Evolutionary conservation across 495 filamentous ascomycete species (phyloP), one percentile per base, ranked within the genome.

Genomic region (Hyaloscypha bicolor): DNA sequence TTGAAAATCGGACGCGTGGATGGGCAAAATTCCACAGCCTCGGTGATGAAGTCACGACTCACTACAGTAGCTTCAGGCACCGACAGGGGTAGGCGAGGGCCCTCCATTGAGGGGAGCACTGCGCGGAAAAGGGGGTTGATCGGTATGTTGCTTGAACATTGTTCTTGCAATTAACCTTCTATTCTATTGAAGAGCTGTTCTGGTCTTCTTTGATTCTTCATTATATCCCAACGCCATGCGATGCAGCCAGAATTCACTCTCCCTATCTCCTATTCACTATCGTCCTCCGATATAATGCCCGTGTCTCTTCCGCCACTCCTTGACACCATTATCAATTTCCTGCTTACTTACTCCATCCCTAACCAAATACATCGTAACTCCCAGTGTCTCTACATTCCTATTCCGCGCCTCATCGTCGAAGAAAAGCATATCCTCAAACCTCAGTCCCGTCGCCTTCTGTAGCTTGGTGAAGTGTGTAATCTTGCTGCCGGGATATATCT

Each of bases 371-470:
- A 69, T 96, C 8, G 88, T 89, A 31, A 97, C 91, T 2, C 93
- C 93, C 60, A 97, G 69, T 60, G 82, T 88, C 80, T 94, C 91
- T 0, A 97, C 94, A 76, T 96, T 92, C 45, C 83, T 79, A 76
- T 99, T 99, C 66, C 94, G 80, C 55, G 83, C 78, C 85, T 99
- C 94, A 69, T 99, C 94, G 71, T 99, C 94, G 73, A 97, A 99
- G 72, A 99, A 99, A 66, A 99, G 73, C 92, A 97, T 97, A 55
- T 97, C 91, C 53, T 87, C 83, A 73, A 88, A 96, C 57, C 78
- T 77, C 21, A 92, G 73, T 56, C 87, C 86, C 30, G 88, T 91
- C 29, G 84, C 78, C 77, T 89, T 85, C 3, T 90, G 81, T 61
- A 99, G 79, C 14, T 82, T 79, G 70, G 86, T 79, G 69, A 99